Base-by-base conservation (phyloP, 1,284 basidiomycete species). In the Fomitopsis palustris region DNA sequence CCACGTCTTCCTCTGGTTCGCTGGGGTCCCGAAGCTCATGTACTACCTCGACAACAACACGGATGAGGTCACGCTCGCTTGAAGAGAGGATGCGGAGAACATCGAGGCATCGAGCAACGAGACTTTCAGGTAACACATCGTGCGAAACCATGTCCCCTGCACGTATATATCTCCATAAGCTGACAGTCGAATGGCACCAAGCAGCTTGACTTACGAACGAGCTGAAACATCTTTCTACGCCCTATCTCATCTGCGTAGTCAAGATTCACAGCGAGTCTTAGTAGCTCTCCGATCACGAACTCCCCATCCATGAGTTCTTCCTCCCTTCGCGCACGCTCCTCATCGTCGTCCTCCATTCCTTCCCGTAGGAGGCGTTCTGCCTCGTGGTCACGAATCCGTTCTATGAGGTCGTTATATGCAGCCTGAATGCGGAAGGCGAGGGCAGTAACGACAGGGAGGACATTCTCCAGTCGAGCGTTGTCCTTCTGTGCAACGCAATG, bases 211-310 rank as follows among this genome's bases (percentile, higher is more conserved):
- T 74, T 69, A 89, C 92, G 85, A 62, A 95, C 86, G 39, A 96
- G 85, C 57, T 86, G 83, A 69, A 96, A 96, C 81, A 97, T 92
- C 75, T 95, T 96, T 61, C 96, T 78, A 59, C 96, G 75, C 9
- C 97, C 96, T 67, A 96, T 95, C 74, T 99, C 95, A 74, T 99
- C 97, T 31, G 87, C 88, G 67, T 96, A 98, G 74, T 98, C 96
- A 47, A 95, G 78, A 61, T 90, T 88, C 31, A 95, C 81, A 0
- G 92, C 90, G 55, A 97, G 83, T 57, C 85, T 84, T 38, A 98
- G 79, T 66, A 98, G 74, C 70, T 98, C 93, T 2, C 86, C 82
- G 33, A 98, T 82, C 16, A 96, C 77, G 62, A 95, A 90, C 61
- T 92, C 88, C 53, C 77, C 76, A 61, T 88, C 87, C 10, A 85